Base-by-base conservation (phyloP, 1,284 basidiomycete genomes). In the Kwoniella shivajii region DNA sequence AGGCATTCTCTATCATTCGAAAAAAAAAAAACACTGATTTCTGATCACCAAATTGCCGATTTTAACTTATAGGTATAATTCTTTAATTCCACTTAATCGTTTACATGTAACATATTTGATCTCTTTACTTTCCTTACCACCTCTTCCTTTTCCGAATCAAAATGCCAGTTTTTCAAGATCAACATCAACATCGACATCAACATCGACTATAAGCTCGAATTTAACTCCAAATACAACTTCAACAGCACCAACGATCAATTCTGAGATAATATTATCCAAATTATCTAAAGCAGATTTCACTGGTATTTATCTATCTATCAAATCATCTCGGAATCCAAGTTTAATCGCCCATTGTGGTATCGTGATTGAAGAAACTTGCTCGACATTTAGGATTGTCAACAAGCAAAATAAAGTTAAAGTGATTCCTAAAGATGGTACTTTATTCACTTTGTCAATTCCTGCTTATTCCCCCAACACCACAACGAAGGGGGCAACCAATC, bases 251-350 rank as follows among this genome's bases (percentile, higher is more conserved):
- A 46, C 46, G 20, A 39, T 38, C 18, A 61, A 57, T 50, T 57
- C 63, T 16, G 75, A 78, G 38, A 52, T 57, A 0, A 49, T 76
- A 29, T 63, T 69, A 36, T 58, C 67, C 42, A 78, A 78, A 59
- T 61, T 82, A 10, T 64, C 77, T 45, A 82, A 82, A 65, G 78
- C 80, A 1, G 80, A 81, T 57, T 76, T 80, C 30, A 79, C 78
- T 6, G 80, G 80, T 11, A 69, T 73, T n/a, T 30, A 62, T 1
- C 54, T 81, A 6, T 39, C 36, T 6, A 59, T 76, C 34, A 30
- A 54, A 10, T 63, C 69, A 9, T 56, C 69, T 2, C 59, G 61
- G 49, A 79, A 79, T 55, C 61, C 68, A 3, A 68, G 69, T 0
- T 64, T 81, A 16, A 36, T 45, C 7, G 74, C 72, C 0, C 20